Conservation (phyloP, 2,329 filamentous ascomycete genomes). For the Trichoderma citrinoviride region DNA sequence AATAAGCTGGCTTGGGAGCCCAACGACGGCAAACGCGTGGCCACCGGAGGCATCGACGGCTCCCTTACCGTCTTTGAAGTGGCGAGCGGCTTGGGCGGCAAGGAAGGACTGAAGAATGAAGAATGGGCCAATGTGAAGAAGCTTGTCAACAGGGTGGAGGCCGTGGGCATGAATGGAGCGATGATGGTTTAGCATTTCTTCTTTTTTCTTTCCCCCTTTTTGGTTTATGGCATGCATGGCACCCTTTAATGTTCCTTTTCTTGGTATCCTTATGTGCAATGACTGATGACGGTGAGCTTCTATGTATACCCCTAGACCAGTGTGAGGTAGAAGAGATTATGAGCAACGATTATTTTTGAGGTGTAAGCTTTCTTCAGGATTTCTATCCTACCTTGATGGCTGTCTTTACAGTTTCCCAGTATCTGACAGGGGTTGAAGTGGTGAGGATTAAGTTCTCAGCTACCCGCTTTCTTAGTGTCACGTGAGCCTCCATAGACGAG, state of each 20-base stretch:
- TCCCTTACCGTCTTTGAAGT: constrained; percentile 93
- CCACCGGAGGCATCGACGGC: constrained; percentile 89
- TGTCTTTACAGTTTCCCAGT: neutral
- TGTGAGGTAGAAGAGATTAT: neutral
- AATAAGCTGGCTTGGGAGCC: constrained; percentile 96
- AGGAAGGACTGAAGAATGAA: constrained; percentile 77
- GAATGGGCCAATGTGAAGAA: constrained; percentile 95
- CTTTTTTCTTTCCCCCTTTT: neutral
- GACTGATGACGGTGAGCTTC: constrained; percentile 10
- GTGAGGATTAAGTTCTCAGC: neutral
- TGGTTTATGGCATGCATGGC: constrained; percentile 13
- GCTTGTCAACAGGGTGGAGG: constrained; percentile 73
- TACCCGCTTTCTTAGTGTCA: constrained; percentile 7
- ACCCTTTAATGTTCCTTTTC: constrained; percentile 5
- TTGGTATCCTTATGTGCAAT: constrained; percentile 13
- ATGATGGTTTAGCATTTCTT: constrained; percentile 37
- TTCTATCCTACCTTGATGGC: neutral
- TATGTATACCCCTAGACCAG: constrained; percentile 21
- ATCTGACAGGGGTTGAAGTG: neutral
- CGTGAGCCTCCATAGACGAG: neutral
- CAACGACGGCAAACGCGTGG: constrained; percentile 80
- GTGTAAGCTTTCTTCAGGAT: no score
- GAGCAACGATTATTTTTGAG: neutral
- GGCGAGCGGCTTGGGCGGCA: constrained; percentile 74
- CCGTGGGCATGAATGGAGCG: constrained; percentile 50